These are phyloP conservation scores for Gleditsia sinensis DNA, from an alignment of 306 rosid species.

Conservation along the genomic window DNA sequence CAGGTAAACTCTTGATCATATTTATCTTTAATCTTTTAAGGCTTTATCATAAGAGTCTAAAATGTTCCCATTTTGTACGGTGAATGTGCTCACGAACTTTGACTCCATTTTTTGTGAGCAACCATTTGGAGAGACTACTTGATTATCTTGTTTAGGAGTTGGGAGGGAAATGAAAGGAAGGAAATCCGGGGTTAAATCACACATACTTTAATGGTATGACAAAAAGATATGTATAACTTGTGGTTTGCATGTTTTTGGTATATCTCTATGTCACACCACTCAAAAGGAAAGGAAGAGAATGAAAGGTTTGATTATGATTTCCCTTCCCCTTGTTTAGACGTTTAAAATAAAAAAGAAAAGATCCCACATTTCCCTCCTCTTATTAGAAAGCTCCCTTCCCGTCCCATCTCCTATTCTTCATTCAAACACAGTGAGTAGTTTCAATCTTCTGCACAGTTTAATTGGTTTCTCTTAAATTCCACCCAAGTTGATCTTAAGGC, in stretches of 20 bases:
- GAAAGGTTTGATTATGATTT: too few relatives aligned
- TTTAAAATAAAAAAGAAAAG: not conserved
- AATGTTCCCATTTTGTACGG: slow-evolving; percentile 16
- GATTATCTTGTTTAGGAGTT: not conserved
- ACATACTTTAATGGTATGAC: not conserved
- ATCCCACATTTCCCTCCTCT: not conserved
- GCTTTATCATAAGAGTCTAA: not conserved
- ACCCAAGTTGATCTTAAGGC: slow-evolving; percentile 1
- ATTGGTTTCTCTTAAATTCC: slow-evolving; percentile 25
- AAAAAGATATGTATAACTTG: not conserved
- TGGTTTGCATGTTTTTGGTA: not conserved
- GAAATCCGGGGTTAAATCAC: not conserved
- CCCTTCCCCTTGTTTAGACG: too few relatives aligned
- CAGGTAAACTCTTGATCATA: slow-evolving; percentile 50
- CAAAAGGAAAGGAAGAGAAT: too few relatives aligned
- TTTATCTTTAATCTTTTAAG: slow-evolving; percentile 14
- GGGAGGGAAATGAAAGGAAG: not conserved
- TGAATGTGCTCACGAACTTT: slow-evolving; percentile 11
- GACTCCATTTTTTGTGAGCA: not conserved
- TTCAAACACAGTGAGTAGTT: not conserved
- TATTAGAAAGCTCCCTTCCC: not conserved
- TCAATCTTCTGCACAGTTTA: not conserved
- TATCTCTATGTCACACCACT: too few relatives aligned
- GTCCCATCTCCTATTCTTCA: not conserved
- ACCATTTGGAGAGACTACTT: not conserved